These are phyloP conservation scores for Solanum hybrid DNA, from an alignment of 305 asterid genomes.

Conservation along the genomic window DNA sequence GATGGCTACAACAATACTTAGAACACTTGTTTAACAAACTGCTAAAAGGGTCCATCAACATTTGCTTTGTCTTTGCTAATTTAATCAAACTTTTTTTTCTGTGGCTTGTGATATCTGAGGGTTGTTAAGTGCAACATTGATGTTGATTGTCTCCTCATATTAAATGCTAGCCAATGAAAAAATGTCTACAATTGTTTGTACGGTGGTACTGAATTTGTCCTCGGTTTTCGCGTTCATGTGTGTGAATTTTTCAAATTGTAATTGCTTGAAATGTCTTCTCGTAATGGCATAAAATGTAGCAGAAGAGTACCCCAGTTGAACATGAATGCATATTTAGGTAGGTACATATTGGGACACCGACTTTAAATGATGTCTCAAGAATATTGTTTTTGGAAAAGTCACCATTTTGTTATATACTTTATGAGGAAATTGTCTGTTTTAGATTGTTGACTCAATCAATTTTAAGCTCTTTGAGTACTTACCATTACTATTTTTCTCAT, in stretches of 20 bases:
- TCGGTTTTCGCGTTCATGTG: neutral
- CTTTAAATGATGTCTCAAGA: constrained; percentile 1
- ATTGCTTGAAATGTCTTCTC: neutral
- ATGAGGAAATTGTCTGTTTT: neutral
- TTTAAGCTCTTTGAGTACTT: neutral
- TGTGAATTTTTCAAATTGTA: neutral
- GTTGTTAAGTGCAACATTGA: neutral
- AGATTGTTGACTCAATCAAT: neutral
- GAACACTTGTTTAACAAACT: neutral
- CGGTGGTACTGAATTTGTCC: constrained; percentile 3
- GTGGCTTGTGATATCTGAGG: neutral
- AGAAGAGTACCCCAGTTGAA: neutral
- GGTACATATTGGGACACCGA: neutral
- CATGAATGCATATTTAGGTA: neutral
- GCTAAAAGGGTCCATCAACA: neutral
- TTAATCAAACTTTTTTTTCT: neutral
- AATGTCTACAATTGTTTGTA: neutral
- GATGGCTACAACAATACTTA: neutral
- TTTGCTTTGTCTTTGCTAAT: neutral
- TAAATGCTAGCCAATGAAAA: neutral
- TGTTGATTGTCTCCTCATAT: neutral
- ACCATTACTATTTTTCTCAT: neutral
- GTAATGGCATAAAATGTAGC: neutral
- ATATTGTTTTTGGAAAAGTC: neutral
- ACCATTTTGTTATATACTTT: neutral